phyloP scores from a whole-genome alignment of 495 filamentous ascomycete genomes.

The Melanomma pulvis-pyrius region DNA sequence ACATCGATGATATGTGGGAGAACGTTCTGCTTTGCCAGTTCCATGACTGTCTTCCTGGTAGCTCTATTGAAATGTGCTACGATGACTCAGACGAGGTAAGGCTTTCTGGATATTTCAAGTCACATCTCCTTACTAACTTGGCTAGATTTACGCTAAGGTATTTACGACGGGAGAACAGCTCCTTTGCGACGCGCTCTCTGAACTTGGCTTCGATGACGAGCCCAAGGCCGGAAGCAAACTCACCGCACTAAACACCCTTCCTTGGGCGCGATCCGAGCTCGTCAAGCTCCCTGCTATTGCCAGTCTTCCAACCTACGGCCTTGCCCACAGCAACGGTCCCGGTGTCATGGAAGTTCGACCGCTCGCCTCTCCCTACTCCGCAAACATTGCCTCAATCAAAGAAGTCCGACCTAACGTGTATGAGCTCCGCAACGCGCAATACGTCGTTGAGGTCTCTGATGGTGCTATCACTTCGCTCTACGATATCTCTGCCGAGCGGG shows the following conservation, averaged over 20 bases:
- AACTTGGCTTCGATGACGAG: slow-evolving; percentile 61
- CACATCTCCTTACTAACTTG: not conserved
- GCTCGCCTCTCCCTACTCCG: slow-evolving; percentile 50
- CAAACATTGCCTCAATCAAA: slow-evolving; percentile 60
- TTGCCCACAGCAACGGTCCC: slow-evolving; percentile 49
- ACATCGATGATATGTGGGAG: slow-evolving; percentile 95
- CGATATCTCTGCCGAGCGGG: slow-evolving; percentile 68
- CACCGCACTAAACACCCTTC: slow-evolving; percentile 75
- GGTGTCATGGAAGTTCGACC: slow-evolving; percentile 55
- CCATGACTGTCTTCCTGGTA: slow-evolving; percentile 96
- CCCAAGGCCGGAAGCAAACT: slow-evolving; percentile 45
- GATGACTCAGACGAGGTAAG: slow-evolving; percentile 80
- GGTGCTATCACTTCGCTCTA: slow-evolving; percentile 82
- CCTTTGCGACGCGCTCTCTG: slow-evolving; percentile 67
- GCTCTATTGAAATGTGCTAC: slow-evolving; percentile 95
- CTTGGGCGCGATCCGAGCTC: slow-evolving; percentile 77
- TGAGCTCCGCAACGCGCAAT: slow-evolving; percentile 73
- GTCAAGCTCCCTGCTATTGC: slow-evolving; percentile 58
- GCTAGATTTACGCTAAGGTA: slow-evolving; percentile 74
- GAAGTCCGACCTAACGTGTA: slow-evolving; percentile 72
- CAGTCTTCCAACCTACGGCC: slow-evolving; percentile 51
- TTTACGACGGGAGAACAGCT: slow-evolving; percentile 74
- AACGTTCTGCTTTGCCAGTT: slow-evolving; percentile 84
- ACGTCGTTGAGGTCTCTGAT: slow-evolving; percentile 68
- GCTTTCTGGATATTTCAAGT: not conserved